Conservation (phyloP, 1,284 basidiomycete species). For the Ustilago hordei region DNA sequence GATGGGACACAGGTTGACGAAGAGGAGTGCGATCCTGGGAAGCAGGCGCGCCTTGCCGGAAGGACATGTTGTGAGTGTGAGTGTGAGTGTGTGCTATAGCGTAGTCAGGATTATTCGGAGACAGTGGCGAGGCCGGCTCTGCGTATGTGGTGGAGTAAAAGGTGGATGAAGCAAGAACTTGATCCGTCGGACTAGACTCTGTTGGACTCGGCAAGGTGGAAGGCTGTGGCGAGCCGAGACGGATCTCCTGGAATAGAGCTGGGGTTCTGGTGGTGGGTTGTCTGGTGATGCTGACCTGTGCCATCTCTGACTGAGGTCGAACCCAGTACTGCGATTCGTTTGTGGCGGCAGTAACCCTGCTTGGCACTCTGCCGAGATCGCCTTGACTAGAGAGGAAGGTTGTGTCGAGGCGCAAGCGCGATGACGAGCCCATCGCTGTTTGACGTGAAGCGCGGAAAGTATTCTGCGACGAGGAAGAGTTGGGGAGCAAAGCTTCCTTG, state of each 20-base stretch:
- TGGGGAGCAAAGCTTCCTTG: slow-evolving; percentile 18
- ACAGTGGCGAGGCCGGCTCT: slow-evolving; percentile 24
- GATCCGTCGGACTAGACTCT: slow-evolving; percentile 12
- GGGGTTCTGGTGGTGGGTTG: slow-evolving; percentile 23
- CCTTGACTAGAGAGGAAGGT: slow-evolving; percentile 36
- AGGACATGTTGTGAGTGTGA: not conserved
- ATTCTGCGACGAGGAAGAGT: not conserved
- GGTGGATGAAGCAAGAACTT: slow-evolving; percentile 13
- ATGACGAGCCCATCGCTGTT: slow-evolving; percentile 6
- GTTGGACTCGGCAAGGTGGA: slow-evolving; percentile 13
- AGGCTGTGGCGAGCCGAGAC: slow-evolving; percentile 9
- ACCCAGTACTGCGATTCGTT: slow-evolving; percentile 46
- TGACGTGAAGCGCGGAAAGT: slow-evolving; percentile 1
- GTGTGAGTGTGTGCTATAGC: slow-evolving; percentile 15
- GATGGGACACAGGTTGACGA: slow-evolving; percentile 5
- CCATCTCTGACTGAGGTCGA: slow-evolving; percentile 19
- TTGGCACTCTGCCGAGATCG: slow-evolving; percentile 36
- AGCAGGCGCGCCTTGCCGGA: slow-evolving; percentile 11
- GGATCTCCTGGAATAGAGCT: slow-evolving; percentile 37
- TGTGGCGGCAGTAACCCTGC: slow-evolving; percentile 38
- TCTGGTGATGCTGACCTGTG: slow-evolving; percentile 5
- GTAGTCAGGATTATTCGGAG: slow-evolving; percentile 17
- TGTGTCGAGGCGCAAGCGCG: slow-evolving; percentile 34
- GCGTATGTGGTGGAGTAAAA: slow-evolving; percentile 11
- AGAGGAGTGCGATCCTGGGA: not conserved